Percentiles rank a stretch among this genome's conserved stretches.
Evolutionary conservation across 345 rosid species (phyloP).

Genomic region (Dipteronia dyeriana): DNA sequence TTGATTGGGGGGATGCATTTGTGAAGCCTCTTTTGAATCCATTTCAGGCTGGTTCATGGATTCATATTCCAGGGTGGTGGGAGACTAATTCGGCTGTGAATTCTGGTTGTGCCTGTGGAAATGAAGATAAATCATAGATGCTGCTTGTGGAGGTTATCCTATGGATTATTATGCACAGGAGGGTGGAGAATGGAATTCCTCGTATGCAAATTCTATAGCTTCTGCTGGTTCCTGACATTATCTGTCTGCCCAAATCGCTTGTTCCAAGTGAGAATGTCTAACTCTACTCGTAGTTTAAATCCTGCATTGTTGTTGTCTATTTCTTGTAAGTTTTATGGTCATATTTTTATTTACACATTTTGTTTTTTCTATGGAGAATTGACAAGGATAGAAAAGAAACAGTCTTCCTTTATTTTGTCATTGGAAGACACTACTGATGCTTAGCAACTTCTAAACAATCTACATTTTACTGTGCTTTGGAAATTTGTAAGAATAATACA

Average conservation of each 20-base stretch:
- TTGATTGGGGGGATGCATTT: slow-evolving; percentile 97
- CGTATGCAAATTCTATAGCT: slow-evolving; percentile 46
- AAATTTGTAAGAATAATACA: no score
- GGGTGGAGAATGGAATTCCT: slow-evolving; percentile 95
- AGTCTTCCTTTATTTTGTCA: no score
- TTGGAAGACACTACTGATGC: no score
- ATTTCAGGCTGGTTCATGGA: slow-evolving; percentile 84
- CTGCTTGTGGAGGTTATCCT: slow-evolving; percentile 62
- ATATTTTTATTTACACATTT: no score
- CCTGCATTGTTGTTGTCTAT: neutral
- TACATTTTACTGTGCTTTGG: no score
- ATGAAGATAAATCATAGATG: neutral
- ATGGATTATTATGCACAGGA: slow-evolving; percentile 97
- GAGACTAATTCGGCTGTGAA: slow-evolving; percentile 30
- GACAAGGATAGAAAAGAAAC: no score
- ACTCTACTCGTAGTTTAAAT: neutral
- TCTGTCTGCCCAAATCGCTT: neutral
- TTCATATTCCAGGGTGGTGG: slow-evolving; percentile 85
- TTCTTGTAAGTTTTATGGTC: no score
- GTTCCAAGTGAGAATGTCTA: slow-evolving; percentile 14
- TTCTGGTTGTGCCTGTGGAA: slow-evolving; percentile 22
- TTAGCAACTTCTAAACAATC: no score
- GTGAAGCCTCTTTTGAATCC: slow-evolving; percentile 72
- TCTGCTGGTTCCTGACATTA: slow-evolving; percentile 3
- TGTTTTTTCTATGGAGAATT: no score